A percentile compares a stretch with the other conserved stretches of the same genome.
Conservation (phyloP, 805 yeast species). For the Suhomyces xylopsoci region DNA sequence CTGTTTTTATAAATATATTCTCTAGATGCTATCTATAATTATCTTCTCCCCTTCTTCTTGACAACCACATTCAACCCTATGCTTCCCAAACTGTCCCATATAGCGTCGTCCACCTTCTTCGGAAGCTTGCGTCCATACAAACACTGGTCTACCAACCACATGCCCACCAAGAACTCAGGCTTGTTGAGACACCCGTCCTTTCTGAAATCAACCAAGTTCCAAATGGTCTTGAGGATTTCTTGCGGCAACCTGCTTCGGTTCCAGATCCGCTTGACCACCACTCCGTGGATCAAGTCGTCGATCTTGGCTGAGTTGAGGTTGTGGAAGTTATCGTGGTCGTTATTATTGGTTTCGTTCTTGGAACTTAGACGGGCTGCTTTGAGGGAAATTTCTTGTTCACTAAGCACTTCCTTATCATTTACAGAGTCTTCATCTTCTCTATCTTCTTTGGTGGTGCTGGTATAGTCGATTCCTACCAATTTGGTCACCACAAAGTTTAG, state of each 20-base stretch:
- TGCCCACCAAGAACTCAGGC: conserved; percentile 88
- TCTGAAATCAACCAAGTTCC: conserved; percentile 67
- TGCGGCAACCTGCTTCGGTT: conserved; percentile 66
- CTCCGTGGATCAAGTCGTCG: conserved; percentile 46
- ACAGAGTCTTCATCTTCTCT: conserved; percentile 6
- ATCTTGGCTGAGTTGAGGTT: conserved; percentile 24
- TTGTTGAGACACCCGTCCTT: conserved; percentile 74
- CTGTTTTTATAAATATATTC: too few relatives aligned
- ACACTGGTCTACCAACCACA: conserved; percentile 97
- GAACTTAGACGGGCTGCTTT: conserved; percentile 38
- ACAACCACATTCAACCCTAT: conserved; percentile 40
- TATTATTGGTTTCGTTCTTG: conserved; percentile 17
- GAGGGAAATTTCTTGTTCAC: conserved; percentile 14
- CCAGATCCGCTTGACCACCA: conserved; percentile 80
- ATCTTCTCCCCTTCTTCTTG: conserved; percentile 30
- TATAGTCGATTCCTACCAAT: conserved; percentile 29
- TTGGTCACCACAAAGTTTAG: conserved; percentile 36
- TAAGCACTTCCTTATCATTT: conserved; percentile 5
- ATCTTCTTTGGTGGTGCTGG: conserved; percentile 6
- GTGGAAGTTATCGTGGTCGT: conserved; percentile 28
- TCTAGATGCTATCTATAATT: too few relatives aligned
- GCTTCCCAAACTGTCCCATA: conserved; percentile 77
- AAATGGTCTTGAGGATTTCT: conserved; percentile 55
- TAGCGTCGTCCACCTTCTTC: conserved; percentile 54
- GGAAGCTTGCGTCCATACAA: conserved; percentile 92